Conservation (phyloP, 2,329 filamentous ascomycete species). For the Curvularia verruculosa region DNA sequence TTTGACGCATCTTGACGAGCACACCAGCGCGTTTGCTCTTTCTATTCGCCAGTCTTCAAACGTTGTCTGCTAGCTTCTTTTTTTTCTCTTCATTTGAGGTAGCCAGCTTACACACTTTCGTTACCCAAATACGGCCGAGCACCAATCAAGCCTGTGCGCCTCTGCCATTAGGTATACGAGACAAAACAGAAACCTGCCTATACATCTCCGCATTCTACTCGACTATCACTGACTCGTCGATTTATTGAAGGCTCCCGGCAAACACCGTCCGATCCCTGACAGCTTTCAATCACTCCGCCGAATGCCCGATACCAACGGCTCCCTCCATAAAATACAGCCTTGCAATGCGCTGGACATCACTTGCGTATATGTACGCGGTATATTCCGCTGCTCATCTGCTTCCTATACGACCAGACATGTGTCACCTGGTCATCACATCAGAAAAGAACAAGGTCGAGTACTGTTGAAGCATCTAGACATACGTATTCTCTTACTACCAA, state of each 20-base stretch:
- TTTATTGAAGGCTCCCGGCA: neutral
- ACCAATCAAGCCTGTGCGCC: slow-evolving; percentile 5
- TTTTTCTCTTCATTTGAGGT: slow-evolving; percentile 14
- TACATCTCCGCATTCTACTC: slow-evolving; percentile 6
- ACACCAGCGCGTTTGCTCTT: neutral
- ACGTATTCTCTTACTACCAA: neutral
- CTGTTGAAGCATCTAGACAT: too few relatives aligned
- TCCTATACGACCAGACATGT: neutral
- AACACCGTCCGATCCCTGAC: slow-evolving; percentile 1
- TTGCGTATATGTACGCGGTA: neutral
- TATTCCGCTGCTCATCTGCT: neutral
- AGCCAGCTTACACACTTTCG: slow-evolving; percentile 3
- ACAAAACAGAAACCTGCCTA: slow-evolving; percentile 11
- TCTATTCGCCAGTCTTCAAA: slow-evolving; percentile 5
- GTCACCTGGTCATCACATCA: neutral
- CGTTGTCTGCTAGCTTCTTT: slow-evolving; percentile 6
- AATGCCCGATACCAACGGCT: neutral
- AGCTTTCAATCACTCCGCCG: neutral
- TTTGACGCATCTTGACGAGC: slow-evolving; percentile 6
- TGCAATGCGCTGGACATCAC: neutral
- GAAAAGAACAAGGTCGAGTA: neutral
- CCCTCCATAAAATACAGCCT: neutral
- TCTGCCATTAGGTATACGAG: neutral
- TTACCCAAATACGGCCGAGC: slow-evolving; percentile 1
- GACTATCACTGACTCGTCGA: slow-evolving; percentile 12